Evolutionary conservation across 176 grass and related monocot genomes (phyloP).

Genomic region (Raddia guianensis): DNA sequence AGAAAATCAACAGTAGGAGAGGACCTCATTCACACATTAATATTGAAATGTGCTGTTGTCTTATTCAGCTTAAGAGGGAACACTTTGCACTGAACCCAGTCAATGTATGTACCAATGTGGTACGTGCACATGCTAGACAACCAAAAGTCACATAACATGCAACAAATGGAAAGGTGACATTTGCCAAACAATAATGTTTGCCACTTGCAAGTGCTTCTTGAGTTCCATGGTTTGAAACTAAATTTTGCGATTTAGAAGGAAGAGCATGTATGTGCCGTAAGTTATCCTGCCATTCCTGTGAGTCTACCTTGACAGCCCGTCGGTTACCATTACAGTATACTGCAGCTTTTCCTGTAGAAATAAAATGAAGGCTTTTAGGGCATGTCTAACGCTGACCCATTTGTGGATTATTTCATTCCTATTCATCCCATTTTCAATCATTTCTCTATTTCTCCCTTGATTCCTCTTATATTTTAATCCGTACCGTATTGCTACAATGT

Average conservation of each 20-base stretch:
- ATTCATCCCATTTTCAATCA: no score
- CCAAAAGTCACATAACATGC: constrained; percentile 3
- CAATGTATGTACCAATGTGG: neutral
- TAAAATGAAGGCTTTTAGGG: neutral
- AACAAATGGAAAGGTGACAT: constrained; percentile 31
- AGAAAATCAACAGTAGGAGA: neutral
- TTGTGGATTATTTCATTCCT: no score
- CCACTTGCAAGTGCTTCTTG: constrained; percentile 9
- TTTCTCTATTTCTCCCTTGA: no score
- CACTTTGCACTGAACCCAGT: constrained; percentile 6
- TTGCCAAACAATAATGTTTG: constrained; percentile 17
- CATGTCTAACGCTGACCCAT: no score
- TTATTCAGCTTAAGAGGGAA: constrained; percentile 11
- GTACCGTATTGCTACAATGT: no score
- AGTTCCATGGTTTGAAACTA: neutral
- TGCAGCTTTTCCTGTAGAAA: constrained; percentile 19
- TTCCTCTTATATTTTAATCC: no score
- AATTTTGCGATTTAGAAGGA: constrained; percentile 12
- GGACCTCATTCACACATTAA: constrained; percentile 18
- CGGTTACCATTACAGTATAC: neutral
- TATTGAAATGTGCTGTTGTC: neutral
- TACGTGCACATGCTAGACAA: constrained; percentile 11
- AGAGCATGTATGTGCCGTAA: neutral
- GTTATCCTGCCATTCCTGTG: neutral
- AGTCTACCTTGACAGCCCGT: neutral